A percentile compares a stretch with the other conserved stretches of the same genome.
Conservation (phyloP, 2,329 filamentous ascomycete genomes). For the Fonsecaea nubica region DNA sequence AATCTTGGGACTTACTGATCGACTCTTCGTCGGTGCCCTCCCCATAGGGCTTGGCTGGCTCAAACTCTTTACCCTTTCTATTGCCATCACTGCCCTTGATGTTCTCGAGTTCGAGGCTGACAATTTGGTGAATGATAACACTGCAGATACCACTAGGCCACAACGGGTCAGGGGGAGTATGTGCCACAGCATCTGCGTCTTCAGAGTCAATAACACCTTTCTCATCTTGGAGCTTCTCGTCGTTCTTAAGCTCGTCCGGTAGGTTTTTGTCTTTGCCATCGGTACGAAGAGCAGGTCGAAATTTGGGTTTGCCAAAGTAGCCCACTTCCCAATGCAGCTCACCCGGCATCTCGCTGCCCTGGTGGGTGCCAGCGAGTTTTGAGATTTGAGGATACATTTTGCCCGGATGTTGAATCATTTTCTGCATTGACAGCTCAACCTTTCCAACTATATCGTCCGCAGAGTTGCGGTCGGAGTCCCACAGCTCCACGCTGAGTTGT, state of each 20-base stretch:
- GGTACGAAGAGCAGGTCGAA: conserved; percentile 81
- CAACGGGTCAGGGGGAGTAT: conserved; percentile 92
- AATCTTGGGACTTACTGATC: conserved; percentile 48
- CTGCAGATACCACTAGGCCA: conserved; percentile 92
- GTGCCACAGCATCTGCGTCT: conserved; percentile 82
- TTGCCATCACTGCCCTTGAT: conserved; percentile 84
- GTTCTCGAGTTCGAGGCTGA: conserved; percentile 90
- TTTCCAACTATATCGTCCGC: conserved; percentile 96
- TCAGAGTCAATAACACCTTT: conserved; percentile 75
- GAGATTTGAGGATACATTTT: conserved; percentile 92
- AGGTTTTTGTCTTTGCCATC: conserved; percentile 83
- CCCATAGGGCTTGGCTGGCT: conserved; percentile 83
- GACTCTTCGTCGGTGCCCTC: conserved; percentile 86
- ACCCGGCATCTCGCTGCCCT: conserved; percentile 87
- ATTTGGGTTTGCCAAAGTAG: conserved; percentile 89
- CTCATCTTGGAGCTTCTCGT: conserved; percentile 83
- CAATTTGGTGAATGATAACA: conserved; percentile 89
- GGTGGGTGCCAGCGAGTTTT: conserved; percentile 79
- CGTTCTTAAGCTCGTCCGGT: conserved; percentile 73
- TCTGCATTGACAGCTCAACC: conserved; percentile 89
- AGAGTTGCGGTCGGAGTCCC: conserved; percentile 92
- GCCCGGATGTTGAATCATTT: conserved; percentile 91
- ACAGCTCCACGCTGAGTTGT: conserved; percentile 89
- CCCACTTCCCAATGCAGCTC: conserved; percentile 96
- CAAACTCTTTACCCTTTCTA: conserved; percentile 82